Evolutionary conservation across 73 alveolate genomes (phyloP).

Genomic region (Breviolum minutum): DNA sequence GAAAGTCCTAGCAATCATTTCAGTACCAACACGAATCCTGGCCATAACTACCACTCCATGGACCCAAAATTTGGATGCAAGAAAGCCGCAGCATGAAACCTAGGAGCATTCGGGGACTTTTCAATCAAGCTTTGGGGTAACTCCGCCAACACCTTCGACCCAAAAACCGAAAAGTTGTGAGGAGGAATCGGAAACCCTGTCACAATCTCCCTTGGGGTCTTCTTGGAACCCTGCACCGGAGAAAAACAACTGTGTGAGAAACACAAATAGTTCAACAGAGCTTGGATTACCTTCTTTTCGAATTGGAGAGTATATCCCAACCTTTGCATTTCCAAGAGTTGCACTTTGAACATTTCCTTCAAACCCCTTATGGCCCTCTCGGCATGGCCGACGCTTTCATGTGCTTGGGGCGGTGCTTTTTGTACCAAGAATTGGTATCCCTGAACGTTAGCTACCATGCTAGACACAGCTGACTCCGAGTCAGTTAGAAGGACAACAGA

Average conservation of each 20-base stretch:
- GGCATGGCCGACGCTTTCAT: background rate
- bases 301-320: background rate
- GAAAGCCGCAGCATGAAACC: background rate
- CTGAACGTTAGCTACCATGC: background rate
- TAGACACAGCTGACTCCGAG: background rate
- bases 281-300: background rate
- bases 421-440: background rate
- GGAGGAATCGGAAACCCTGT: background rate
- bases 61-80: constrained; percentile 23
- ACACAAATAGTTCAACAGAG: background rate
- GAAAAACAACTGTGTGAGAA: background rate
- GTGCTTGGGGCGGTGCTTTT: constrained; percentile 22
- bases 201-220: background rate
- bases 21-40: background rate
- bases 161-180: background rate
- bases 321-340: background rate
- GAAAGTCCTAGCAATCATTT: background rate
- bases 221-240: background rate
- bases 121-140: background rate
- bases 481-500: background rate
- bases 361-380: background rate
- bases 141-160: constrained; percentile 30
- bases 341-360: background rate
- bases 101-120: background rate
- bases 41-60: background rate